Conservation (phyloP, 257 asterid species). For the Echites panduratus region DNA sequence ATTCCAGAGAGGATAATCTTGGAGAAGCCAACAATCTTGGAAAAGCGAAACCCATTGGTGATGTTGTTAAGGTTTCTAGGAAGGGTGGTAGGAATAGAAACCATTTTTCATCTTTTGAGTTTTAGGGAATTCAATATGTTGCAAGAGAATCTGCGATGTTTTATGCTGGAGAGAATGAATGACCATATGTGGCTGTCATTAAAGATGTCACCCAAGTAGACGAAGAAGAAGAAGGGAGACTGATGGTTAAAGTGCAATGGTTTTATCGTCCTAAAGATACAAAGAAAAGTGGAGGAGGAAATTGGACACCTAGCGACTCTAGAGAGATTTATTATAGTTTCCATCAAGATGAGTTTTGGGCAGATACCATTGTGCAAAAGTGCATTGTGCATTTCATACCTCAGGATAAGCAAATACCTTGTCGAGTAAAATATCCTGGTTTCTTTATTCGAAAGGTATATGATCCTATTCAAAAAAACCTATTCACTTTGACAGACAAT, state of each 20-base stretch:
- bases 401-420: conserved; percentile 56
- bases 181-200: conserved; percentile 86
- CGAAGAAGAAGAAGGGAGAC: conserved; percentile 24
- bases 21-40: conserved; percentile 42
- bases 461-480: conserved; percentile 53
- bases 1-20: conserved; percentile 21
- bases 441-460: conserved; percentile 79
- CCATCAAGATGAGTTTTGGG: conserved; percentile 72
- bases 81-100: conserved; percentile 48
- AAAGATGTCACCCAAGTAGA: conserved; percentile 58
- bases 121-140: conserved; percentile 60
- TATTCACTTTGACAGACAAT: conserved; percentile 66
- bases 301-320: conserved; percentile 56
- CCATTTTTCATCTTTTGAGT: conserved; percentile 51
- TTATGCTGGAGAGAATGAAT: conserved; percentile 61
- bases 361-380: conserved; percentile 85
- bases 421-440: conserved; percentile 70
- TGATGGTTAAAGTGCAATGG: conserved; percentile 77
- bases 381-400: conserved; percentile 86
- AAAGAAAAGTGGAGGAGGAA: conserved; percentile 52
- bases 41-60: conserved; percentile 66
- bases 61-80: conserved; percentile 56
- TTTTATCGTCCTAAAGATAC: conserved; percentile 94
- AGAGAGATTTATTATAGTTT: conserved; percentile 83
- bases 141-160: conserved; percentile 19